phyloP scores from a whole-genome alignment of 176 grass and related monocot genomes.

The Luzula sylvatica region DNA sequence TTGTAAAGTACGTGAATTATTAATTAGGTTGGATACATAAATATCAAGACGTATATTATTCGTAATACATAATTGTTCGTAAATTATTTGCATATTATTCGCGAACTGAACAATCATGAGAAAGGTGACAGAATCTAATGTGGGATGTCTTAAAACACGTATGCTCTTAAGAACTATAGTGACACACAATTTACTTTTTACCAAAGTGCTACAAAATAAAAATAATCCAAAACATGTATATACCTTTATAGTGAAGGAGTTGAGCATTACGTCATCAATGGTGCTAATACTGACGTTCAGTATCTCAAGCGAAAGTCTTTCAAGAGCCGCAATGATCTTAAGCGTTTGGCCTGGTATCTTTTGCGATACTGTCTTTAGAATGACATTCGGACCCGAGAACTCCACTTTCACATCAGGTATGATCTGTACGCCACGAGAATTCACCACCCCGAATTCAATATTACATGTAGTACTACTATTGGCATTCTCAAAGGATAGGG shows the following conservation, averaged over 20 bases:
- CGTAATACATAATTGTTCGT: too few species aligned
- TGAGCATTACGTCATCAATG: slow-evolving; percentile 57
- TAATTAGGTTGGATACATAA: too few species aligned
- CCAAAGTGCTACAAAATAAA: too few species aligned
- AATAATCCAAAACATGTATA: neutral
- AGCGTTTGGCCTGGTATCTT: slow-evolving; percentile 40
- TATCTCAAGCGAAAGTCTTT: slow-evolving; percentile 61
- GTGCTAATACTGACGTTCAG: slow-evolving; percentile 59
- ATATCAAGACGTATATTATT: too few species aligned
- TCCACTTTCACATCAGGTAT: slow-evolving; percentile 61
- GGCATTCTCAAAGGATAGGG: slow-evolving; percentile 15
- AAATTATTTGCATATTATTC: too few species aligned
- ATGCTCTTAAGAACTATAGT: too few species aligned
- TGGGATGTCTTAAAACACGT: too few species aligned
- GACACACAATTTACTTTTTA: too few species aligned
- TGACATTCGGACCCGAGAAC: slow-evolving; percentile 57
- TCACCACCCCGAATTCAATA: slow-evolving; percentile 24
- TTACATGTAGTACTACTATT: slow-evolving; percentile 19
- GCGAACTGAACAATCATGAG: too few species aligned
- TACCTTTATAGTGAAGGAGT: slow-evolving; percentile 96
- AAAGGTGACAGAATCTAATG: too few species aligned
- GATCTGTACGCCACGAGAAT: slow-evolving; percentile 36
- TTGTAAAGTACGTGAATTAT: too few species aligned
- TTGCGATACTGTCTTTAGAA: slow-evolving; percentile 59
- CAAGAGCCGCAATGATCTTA: slow-evolving; percentile 64